Base-by-base conservation (phyloP, 179 eudicot species). In the Monotropa hypopitys region DNA sequence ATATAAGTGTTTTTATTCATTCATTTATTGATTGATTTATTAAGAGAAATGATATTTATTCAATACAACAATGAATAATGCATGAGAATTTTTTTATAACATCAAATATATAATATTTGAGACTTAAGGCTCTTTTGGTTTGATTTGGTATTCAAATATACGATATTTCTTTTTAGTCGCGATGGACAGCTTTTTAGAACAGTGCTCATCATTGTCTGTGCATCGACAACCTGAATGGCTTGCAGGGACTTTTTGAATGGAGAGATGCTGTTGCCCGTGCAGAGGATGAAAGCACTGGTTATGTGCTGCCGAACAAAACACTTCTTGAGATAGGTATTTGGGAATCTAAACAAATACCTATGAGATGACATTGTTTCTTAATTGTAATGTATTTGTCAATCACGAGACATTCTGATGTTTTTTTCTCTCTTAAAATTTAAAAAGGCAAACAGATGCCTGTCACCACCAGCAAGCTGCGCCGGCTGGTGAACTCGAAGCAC, bases 221-320 rank as follows among this genome's bases (percentile, higher is more conserved):
- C 11, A 15, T 3, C 11, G 3, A 51, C 43, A 16, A 47, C 38
- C 21, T 77, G 69, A 28, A n/a, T 80, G 81, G 38, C 32, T 59
- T 88, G 73, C 84, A 95, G 99, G 99, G 94, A 66, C 96, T 96
- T 33, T 88, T 81, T 84, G 94, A 89, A 50, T 96, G 99, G 99
- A 91, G 99, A 86, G 99, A 96, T 78, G 80, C 76, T 65, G 83
- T 90, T 81, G 99, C 98, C 71, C 98, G 99, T 78, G 83, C 89
- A 74, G 96, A 96, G 85, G 99, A 96, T 90, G 99, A 96, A 84
- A 96, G 99, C 87, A 96, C 99, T 82, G 98, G 99, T 54, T 96
- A 83, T 87, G 83, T 96, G 83, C 81, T 96, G 86, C 99, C 98
- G 42, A 96, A 96, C 84, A 93, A 88, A 81, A 77, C 86, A 33